These are phyloP conservation scores for Fusarium pininemorale DNA, from an alignment of 2,329 filamentous ascomycete genomes.

Conservation along the genomic window DNA sequence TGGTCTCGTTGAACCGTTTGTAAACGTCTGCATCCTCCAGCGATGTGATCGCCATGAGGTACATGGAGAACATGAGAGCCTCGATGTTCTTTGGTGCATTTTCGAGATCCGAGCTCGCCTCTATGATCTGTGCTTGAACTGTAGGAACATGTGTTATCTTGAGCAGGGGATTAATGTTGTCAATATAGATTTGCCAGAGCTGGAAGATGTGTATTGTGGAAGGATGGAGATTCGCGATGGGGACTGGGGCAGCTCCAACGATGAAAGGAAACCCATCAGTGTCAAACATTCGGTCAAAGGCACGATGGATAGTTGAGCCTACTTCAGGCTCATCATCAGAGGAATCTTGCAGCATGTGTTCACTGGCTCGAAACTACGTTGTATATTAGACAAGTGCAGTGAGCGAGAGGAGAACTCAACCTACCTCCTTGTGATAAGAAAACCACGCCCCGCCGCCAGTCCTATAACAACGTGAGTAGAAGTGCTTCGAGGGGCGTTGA, in stretches of 20 bases:
- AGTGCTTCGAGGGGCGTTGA: background rate
- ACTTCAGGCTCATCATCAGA: constrained; percentile 67
- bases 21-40: constrained; percentile 66
- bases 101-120: constrained; percentile 64
- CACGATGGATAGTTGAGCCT: constrained; percentile 63
- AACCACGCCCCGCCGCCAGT: constrained; percentile 53
- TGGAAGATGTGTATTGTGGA: constrained; percentile 68
- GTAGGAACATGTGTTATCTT: constrained; percentile 75
- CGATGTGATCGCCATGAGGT: constrained; percentile 66
- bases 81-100: constrained; percentile 67
- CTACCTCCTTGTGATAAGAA: constrained; percentile 62
- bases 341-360: constrained; percentile 60
- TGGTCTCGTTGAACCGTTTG: constrained; percentile 63
- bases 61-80: constrained; percentile 74
- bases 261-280: constrained; percentile 67
- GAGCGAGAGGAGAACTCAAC: background rate
- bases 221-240: constrained; percentile 61
- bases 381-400: constrained; percentile 11
- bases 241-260: constrained; percentile 55
- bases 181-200: constrained; percentile 75
- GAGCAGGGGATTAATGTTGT: constrained; percentile 74
- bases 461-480: constrained; percentile 18
- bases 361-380: constrained; percentile 59
- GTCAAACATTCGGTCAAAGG: constrained; percentile 68
- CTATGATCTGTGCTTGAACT: constrained; percentile 70